Percentiles rank a stretch among this genome's conserved stretches.
Conservation (phyloP, 2,329 filamentous ascomycete genomes). For the Triangularia setosa region DNA sequence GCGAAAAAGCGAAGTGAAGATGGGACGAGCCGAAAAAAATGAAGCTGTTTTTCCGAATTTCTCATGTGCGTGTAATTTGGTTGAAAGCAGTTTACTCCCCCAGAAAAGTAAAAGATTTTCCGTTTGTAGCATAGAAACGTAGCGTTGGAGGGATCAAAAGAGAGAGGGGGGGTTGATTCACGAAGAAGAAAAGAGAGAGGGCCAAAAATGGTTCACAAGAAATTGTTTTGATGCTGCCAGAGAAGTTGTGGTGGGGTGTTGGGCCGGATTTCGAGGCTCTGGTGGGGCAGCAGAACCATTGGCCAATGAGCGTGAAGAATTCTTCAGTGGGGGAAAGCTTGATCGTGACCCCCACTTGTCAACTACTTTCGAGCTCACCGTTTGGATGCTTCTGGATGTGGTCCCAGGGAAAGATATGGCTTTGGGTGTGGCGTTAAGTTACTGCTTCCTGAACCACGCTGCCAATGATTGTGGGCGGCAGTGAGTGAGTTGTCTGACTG, state of each 20-base stretch:
- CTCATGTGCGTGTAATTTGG: conserved; percentile 65
- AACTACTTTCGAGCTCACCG: not conserved
- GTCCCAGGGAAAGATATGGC: not conserved
- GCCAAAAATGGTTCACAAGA: conserved; percentile 11
- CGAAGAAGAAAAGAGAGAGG: conserved; percentile 29
- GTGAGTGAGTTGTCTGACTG: not conserved
- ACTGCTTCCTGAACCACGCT: not conserved
- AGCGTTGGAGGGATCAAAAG: conserved; percentile 75
- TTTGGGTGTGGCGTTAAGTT: not conserved
- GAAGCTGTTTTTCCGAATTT: conserved; percentile 46
- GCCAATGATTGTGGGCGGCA: not conserved
- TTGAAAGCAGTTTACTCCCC: conserved; percentile 35
- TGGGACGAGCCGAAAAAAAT: conserved; percentile 17
- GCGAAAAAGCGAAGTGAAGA: conserved; percentile 4
- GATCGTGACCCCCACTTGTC: not conserved
- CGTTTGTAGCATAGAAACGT: conserved; percentile 87
- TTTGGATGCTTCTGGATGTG: not conserved
- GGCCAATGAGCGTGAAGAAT: not conserved
- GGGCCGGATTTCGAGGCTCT: not conserved
- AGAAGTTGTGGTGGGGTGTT: not conserved
- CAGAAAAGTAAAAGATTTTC: conserved; percentile 40
- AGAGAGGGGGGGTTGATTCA: conserved; percentile 33
- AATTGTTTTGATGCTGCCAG: not conserved
- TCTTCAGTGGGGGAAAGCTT: not conserved
- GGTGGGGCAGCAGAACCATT: not conserved